A percentile compares a stretch with the other conserved stretches of the same genome.
These are phyloP conservation scores for Phytopythium mirpurense DNA, from an alignment of 352 stramenopile species.

Conservation along the genomic window DNA sequence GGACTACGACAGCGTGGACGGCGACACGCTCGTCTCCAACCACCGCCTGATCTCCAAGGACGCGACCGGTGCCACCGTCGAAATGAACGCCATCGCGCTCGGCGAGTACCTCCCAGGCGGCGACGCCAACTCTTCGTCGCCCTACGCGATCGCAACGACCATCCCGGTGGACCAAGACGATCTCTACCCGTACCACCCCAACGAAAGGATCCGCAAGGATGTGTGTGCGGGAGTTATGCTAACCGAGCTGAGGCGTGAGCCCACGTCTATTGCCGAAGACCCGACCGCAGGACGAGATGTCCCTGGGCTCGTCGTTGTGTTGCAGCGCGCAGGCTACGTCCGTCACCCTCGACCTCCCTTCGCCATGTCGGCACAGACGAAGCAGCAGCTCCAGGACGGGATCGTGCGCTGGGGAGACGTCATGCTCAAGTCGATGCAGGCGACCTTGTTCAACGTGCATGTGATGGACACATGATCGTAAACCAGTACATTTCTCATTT, in stretches of 20 bases:
- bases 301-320: constrained; percentile 24
- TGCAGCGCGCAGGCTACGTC: constrained; percentile 18
- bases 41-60: constrained; percentile 17
- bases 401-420: constrained; percentile 22
- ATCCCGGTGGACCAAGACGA: constrained; percentile 30
- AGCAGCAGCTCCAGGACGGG: constrained; percentile 16
- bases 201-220: constrained; percentile 21
- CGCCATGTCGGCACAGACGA: constrained; percentile 5
- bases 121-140: not conserved
- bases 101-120: not conserved
- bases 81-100: constrained; percentile 1
- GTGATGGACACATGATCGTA: not conserved
- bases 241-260: constrained; percentile 11
- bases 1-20: constrained; percentile 24
- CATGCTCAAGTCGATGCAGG: constrained; percentile 25
- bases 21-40: constrained; percentile 13
- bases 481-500: too few relatives aligned
- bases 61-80: not conserved
- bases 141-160: constrained; percentile 15
- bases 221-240: constrained; percentile 17
- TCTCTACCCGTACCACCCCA: constrained; percentile 24
- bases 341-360: constrained; percentile 21
- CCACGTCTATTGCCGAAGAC: constrained; percentile 1
- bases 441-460: constrained; percentile 12
- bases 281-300: not conserved